phyloP scores from a whole-genome alignment of 208 protist species.

The Crithidia thermophila region DNA sequence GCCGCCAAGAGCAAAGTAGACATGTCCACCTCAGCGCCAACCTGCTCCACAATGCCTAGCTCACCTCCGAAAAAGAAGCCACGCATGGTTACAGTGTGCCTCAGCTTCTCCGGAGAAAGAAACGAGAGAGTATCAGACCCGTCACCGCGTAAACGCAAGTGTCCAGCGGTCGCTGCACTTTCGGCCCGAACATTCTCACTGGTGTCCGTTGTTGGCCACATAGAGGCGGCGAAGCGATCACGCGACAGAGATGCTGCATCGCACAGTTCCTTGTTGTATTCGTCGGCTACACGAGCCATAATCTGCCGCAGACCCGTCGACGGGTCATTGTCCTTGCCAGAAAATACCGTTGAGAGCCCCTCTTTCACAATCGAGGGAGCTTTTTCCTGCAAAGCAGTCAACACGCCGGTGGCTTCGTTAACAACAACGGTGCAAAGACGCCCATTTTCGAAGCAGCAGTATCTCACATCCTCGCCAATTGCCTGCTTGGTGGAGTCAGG shows the following conservation, averaged over 20 bases:
- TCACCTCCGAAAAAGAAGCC: slow-evolving; percentile 26
- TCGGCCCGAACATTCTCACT: no score
- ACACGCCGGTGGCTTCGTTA: neutral
- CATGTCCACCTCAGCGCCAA: slow-evolving; percentile 27
- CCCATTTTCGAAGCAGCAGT: slow-evolving; percentile 28
- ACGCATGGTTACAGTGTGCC: slow-evolving; percentile 9
- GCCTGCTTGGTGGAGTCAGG: neutral
- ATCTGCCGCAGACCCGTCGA: neutral
- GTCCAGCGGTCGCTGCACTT: neutral
- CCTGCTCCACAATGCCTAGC: slow-evolving; percentile 27
- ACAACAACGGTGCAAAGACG: neutral
- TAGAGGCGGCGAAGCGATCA: neutral
- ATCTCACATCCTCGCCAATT: neutral
- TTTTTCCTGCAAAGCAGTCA: neutral
- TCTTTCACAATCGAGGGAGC: neutral
- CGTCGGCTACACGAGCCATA: neutral
- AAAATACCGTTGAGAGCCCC: no score
- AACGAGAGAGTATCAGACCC: slow-evolving; percentile 18
- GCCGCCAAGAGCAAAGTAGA: neutral
- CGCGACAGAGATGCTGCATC: neutral
- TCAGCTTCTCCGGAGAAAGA: slow-evolving; percentile 10
- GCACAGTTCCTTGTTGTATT: neutral
- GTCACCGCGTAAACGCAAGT: slow-evolving; percentile 17
- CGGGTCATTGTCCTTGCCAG: no score
- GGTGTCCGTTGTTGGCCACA: neutral